phyloP scores from a whole-genome alignment of 805 yeast species.

The Candida patagonica region DNA sequence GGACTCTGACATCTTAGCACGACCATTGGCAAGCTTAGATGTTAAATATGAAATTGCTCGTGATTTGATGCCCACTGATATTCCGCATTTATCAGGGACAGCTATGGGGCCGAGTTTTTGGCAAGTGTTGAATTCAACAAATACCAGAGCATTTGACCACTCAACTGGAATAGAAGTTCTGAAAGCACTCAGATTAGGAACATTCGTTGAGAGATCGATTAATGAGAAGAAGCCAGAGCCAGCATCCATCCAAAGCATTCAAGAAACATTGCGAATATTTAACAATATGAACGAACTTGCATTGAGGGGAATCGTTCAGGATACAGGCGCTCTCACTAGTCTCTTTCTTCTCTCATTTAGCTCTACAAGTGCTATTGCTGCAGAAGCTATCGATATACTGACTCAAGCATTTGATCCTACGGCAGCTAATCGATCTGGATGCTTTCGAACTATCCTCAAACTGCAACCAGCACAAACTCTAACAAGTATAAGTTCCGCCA shows the following conservation, averaged over 20 bases:
- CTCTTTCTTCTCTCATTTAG: slow-evolving; percentile 71
- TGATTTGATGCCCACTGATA: not conserved
- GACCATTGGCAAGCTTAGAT: too few species aligned
- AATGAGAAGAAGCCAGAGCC: too few species aligned
- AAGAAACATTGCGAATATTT: slow-evolving; percentile 33
- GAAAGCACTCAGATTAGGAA: not conserved
- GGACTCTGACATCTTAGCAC: not conserved
- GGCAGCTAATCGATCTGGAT: slow-evolving; percentile 61
- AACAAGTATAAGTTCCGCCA: slow-evolving; percentile 37
- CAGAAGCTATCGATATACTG: slow-evolving; percentile 59
- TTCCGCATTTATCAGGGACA: not conserved
- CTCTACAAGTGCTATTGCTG: slow-evolving; percentile 47
- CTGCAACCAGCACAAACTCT: slow-evolving; percentile 39
- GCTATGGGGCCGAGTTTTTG: not conserved
- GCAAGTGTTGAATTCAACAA: not conserved
- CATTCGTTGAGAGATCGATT: slow-evolving; percentile 12
- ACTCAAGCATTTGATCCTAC: slow-evolving; percentile 59
- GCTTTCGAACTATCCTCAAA: slow-evolving; percentile 47
- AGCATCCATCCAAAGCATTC: too few species aligned
- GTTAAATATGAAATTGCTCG: not conserved
- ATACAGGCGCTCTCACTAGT: slow-evolving; percentile 43
- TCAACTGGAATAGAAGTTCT: not conserved
- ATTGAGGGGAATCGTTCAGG: slow-evolving; percentile 22
- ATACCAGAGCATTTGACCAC: not conserved
- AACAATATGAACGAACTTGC: slow-evolving; percentile 33